Conservation (phyloP, 257 asterid species). For the Paraleonurus japonicus region DNA sequence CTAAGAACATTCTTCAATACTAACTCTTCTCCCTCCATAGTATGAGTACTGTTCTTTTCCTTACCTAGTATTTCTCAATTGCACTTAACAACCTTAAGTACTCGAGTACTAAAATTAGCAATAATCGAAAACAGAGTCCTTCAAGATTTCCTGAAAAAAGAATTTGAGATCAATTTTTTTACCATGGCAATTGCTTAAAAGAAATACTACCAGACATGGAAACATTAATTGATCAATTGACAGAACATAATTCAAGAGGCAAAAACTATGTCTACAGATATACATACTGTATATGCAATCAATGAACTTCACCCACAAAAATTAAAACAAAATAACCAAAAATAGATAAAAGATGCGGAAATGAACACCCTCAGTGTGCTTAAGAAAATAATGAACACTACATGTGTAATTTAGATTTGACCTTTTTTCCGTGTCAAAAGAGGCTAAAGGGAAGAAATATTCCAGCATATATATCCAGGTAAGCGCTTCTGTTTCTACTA, state of each 20-base stretch:
- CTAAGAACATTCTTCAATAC: neutral
- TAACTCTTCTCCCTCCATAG: slow-evolving; percentile 7
- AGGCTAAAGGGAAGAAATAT: slow-evolving; percentile 2
- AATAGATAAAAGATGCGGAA: neutral
- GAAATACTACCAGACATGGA: neutral
- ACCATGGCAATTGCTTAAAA: neutral
- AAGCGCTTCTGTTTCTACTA: neutral
- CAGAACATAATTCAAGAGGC: neutral
- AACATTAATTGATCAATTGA: neutral
- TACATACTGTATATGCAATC: neutral
- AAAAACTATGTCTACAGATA: neutral
- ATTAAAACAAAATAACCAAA: neutral
- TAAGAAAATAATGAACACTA: neutral
- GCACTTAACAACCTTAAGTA: neutral
- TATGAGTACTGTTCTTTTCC: neutral
- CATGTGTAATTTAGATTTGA: neutral
- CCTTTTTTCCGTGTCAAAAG: neutral
- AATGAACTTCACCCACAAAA: neutral
- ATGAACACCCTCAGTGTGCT: neutral
- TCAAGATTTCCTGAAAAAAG: slow-evolving; percentile 10
- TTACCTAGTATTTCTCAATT: slow-evolving; percentile 2
- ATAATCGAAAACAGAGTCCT: neutral
- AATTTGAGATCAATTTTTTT: neutral
- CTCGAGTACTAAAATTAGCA: neutral
- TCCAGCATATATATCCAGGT: slow-evolving; percentile 9